Percentiles rank a stretch among this genome's conserved stretches.
Evolutionary conservation across 208 protist species (phyloP).

Genomic region (Acanthamoeba divionensis): DNA sequence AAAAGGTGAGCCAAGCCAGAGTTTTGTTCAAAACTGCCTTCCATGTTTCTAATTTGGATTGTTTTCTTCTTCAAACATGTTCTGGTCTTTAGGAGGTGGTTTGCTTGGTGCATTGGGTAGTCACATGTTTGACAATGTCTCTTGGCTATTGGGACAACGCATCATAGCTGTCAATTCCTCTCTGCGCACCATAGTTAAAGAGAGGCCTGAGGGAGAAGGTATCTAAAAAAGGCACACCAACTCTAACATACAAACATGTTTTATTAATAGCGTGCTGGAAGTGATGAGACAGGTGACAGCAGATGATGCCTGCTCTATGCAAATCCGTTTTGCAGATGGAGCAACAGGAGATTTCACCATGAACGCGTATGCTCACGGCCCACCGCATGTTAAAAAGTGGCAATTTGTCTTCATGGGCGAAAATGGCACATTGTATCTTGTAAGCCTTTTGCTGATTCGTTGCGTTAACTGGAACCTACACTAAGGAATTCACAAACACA

Average conservation of each 20-base stretch:
- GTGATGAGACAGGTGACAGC: constrained; percentile 1
- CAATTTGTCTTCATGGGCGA: constrained; percentile 11
- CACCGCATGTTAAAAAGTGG: background rate
- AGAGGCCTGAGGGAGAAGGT: background rate
- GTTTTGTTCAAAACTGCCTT: background rate
- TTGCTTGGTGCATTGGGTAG: constrained; percentile 52
- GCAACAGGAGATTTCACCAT: constrained; percentile 19
- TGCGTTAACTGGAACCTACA: background rate
- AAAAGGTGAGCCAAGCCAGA: constrained; percentile 32
- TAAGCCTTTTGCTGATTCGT: background rate
- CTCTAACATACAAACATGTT: background rate
- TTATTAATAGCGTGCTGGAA: constrained; percentile 29
- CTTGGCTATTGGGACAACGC: constrained; percentile 51
- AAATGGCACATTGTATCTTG: background rate
- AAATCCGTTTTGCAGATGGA: constrained; percentile 52
- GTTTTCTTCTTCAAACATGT: background rate
- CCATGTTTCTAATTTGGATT: background rate
- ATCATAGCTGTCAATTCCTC: constrained; percentile 36
- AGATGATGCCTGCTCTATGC: constrained; percentile 58
- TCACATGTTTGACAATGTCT: constrained; percentile 61
- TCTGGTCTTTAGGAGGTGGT: background rate
- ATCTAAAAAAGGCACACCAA: background rate
- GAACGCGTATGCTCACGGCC: background rate
- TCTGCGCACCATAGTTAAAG: constrained; percentile 49
- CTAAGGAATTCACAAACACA: background rate